Base-by-base conservation (phyloP, 2,329 filamentous ascomycete species). In the Pseudopithomyces maydicus region DNA sequence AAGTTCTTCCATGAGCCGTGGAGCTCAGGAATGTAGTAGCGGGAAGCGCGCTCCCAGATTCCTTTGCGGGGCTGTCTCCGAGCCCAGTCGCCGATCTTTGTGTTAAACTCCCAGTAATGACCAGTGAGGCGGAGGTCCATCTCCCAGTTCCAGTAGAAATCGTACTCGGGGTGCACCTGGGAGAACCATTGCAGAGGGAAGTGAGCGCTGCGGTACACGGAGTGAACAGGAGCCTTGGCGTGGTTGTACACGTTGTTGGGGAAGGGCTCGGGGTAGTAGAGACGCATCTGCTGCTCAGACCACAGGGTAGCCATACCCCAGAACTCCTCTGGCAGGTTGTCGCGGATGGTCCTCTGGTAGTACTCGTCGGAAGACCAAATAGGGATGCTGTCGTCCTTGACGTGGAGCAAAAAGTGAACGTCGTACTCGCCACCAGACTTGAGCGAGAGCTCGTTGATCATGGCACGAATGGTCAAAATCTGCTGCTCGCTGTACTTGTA, bases 221-320 rank as follows among this genome's bases (percentile, higher is more conserved):
- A 93, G 73, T 98, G 93, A 0, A 97, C 87, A 1, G 91, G 90
- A 12, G 74, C 75, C 46, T 77, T 78, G 44, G 79, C 79, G 54
- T 96, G 82, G 49, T 90, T 85, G 55, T 83, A 82, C 63, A 84
- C 82, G 75, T 88, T 92, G 44, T 90, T 86, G 61, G 96, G 91
- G 69, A 91, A 88, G 23, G 97, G 88, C 47, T 90, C 91, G 51
- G 95, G 90, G 76, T 98, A 99, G 66, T 96, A 84, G 56, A 92
- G 85, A 52, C 89, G 83, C 92, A 98, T 97, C 76, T 97, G 92
- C 22, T 90, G 89, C 75, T 96, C 92, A 0, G 91, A 95, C 95
- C 95, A 99, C 6, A 98, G 83, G 0, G 91, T 96, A 19, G 90
- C 90, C 71, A 99, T 88, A 45, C 91, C 91, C 64, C 85, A 89